phyloP scores from a whole-genome alignment of 257 asterid genomes.

The Coffea eugenioides region DNA sequence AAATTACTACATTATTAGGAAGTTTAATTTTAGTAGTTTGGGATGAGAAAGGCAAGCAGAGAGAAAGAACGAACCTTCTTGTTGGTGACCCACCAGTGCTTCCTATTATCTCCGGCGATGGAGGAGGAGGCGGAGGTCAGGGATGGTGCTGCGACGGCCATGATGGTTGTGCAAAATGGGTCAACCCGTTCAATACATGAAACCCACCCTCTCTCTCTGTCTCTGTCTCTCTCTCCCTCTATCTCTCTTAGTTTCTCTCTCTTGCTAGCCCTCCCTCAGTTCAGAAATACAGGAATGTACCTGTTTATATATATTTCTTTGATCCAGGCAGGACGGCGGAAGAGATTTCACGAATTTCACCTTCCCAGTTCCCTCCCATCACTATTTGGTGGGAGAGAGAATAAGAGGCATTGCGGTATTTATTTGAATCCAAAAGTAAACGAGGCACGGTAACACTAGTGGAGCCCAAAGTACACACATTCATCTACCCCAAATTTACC shows the following conservation, averaged over 20 bases:
- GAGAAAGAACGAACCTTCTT: constrained; percentile 45
- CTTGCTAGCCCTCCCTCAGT: background rate
- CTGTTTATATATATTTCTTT: constrained; percentile 14
- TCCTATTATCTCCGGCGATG: constrained; percentile 45
- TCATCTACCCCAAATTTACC: too few species aligned
- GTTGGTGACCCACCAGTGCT: constrained; percentile 95
- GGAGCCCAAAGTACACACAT: too few species aligned
- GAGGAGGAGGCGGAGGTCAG: constrained; percentile 15
- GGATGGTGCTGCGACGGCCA: constrained; percentile 61
- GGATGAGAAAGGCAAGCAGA: too few species aligned
- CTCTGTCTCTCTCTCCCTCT: background rate
- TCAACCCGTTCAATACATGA: background rate
- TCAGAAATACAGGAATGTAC: background rate
- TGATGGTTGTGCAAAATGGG: constrained; percentile 36
- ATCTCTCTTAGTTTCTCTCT: background rate
- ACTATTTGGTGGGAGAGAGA: constrained; percentile 26
- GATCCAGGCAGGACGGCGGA: background rate
- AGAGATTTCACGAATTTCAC: background rate
- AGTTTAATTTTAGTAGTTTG: too few species aligned
- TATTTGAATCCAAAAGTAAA: background rate
- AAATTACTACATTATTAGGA: too few species aligned
- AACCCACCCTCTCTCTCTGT: background rate
- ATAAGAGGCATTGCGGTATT: background rate
- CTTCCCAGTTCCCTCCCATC: constrained; percentile 1
- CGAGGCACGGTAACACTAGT: too few species aligned